A percentile compares a stretch with the other conserved stretches of the same genome.
phyloP scores from a whole-genome alignment of 371 early-diverging fungal species.

The Capniomyces stellatus region DNA sequence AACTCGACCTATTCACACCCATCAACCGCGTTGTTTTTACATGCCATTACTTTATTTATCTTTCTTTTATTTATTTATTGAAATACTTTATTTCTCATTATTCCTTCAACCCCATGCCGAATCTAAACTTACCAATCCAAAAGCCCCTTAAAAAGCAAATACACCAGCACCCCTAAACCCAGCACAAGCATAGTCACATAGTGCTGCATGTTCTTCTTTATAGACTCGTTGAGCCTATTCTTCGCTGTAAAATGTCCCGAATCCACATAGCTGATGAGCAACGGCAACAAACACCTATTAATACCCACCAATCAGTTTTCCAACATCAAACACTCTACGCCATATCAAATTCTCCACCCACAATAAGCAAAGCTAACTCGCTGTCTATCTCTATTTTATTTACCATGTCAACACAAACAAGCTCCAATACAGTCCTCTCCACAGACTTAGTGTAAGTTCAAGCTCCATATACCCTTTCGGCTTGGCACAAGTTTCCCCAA shows the following conservation, averaged over 20 bases:
- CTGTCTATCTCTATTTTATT: too few relatives aligned
- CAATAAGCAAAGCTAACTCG: too few relatives aligned
- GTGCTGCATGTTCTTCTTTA: conserved; percentile 60
- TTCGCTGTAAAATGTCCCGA: conserved; percentile 61
- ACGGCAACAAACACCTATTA: too few relatives aligned
- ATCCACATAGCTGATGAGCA: conserved; percentile 66
- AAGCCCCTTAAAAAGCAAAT: conserved; percentile 40
- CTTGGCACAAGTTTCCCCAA: conserved; percentile 34
- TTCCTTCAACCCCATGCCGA: too few relatives aligned
- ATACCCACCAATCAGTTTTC: too few relatives aligned
- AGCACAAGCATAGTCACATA: conserved; percentile 45
- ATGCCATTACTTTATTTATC: too few relatives aligned
- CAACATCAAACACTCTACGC: too few relatives aligned
- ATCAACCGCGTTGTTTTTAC: too few relatives aligned
- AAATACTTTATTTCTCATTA: too few relatives aligned
- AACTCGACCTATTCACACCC: conserved; percentile 32
- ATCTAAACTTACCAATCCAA: conserved; percentile 7
- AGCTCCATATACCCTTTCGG: conserved; percentile 58
- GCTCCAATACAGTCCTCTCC: conserved; percentile 81
- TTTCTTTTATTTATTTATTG: too few relatives aligned
- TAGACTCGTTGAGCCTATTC: conserved; percentile 41
- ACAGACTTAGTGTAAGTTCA: conserved; percentile 49
- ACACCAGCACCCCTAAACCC: conserved; percentile 38
- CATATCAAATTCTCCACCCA: too few relatives aligned
- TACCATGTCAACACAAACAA: conserved; percentile 77